phyloP scores from a whole-genome alignment of 2,329 filamentous ascomycete genomes.

The Xylogone sp. region DNA sequence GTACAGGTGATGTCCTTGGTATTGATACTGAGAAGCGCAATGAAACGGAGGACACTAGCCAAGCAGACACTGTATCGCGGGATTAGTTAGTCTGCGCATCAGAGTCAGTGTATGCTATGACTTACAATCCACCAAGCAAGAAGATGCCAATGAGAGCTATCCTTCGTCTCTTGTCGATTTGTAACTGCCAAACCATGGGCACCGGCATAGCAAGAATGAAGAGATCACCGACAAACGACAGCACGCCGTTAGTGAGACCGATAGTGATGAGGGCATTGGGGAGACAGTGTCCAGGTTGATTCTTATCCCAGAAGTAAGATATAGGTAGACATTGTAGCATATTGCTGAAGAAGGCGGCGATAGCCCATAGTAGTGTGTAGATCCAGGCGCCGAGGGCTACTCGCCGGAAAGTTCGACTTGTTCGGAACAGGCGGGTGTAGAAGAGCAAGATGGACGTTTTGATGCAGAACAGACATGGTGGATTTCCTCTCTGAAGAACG shows the following conservation, averaged over 20 bases:
- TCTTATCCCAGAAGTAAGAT: not conserved
- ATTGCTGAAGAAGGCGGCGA: not conserved
- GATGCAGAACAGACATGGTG: conserved; percentile 10
- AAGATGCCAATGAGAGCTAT: conserved; percentile 13
- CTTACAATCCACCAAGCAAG: conserved; percentile 10
- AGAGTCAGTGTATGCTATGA: not conserved
- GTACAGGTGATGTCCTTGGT: conserved; percentile 16
- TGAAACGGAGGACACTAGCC: conserved; percentile 16
- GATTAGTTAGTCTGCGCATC: too few species aligned
- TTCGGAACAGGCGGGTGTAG: conserved; percentile 8
- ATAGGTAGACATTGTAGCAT: not conserved
- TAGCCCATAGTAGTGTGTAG: not conserved
- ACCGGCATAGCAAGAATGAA: conserved; percentile 13
- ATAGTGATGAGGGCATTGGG: conserved; percentile 5
- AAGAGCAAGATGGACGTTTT: conserved; percentile 13
- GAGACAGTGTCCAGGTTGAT: not conserved
- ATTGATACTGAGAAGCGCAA: conserved; percentile 15
- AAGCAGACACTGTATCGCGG: conserved; percentile 8
- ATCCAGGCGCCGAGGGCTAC: conserved; percentile 8
- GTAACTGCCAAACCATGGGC: conserved; percentile 12
- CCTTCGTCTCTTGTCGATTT: conserved; percentile 11
- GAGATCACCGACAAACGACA: conserved; percentile 12
- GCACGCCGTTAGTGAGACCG: conserved; percentile 12
- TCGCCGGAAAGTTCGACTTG: conserved; percentile 5
- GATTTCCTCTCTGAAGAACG: conserved; percentile 9